phyloP scores from a whole-genome alignment of 2,329 filamentous ascomycete genomes.

The Scedosporium minutisporum region DNA sequence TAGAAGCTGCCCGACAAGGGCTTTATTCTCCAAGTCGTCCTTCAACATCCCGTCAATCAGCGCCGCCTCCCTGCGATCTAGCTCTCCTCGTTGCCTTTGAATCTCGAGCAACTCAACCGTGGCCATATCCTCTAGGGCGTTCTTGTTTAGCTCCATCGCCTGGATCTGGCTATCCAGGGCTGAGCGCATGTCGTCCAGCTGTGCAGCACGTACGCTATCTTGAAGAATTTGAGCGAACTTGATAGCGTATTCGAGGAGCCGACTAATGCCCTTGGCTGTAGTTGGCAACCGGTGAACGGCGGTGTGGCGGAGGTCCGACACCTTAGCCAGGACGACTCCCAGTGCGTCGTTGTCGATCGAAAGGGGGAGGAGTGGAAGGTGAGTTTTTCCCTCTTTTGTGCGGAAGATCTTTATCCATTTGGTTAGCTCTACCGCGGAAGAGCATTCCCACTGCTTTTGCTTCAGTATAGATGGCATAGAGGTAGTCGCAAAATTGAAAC shows the following conservation, averaged over 20 bases:
- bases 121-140: conserved; percentile 18
- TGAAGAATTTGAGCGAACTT: conserved; percentile 18
- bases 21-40: conserved; percentile 19
- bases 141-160: conserved; percentile 24
- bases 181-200: conserved; percentile 18
- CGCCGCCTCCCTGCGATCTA: conserved; percentile 22
- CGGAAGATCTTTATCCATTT: conserved; percentile 20
- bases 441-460: conserved; percentile 20
- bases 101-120: conserved; percentile 20
- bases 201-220: conserved; percentile 17
- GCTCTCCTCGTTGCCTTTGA: conserved; percentile 21
- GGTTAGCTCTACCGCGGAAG: conserved; percentile 26
- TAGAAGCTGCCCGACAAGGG: conserved; percentile 18
- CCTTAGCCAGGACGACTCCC: conserved; percentile 15
- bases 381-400: conserved; percentile 10
- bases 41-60: conserved; percentile 17
- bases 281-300: conserved; percentile 22
- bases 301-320: conserved; percentile 19
- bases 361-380: conserved; percentile 16
- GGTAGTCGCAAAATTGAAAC: conserved; percentile 26
- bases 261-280: conserved; percentile 16
- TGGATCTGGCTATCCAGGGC: conserved; percentile 20
- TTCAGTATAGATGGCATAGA: conserved; percentile 20
- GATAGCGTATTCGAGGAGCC: conserved; percentile 18
- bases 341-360: conserved; percentile 11